phyloP scores from a whole-genome alignment of 2,329 filamentous ascomycete species.

The Pseudocercospora crystallina region DNA sequence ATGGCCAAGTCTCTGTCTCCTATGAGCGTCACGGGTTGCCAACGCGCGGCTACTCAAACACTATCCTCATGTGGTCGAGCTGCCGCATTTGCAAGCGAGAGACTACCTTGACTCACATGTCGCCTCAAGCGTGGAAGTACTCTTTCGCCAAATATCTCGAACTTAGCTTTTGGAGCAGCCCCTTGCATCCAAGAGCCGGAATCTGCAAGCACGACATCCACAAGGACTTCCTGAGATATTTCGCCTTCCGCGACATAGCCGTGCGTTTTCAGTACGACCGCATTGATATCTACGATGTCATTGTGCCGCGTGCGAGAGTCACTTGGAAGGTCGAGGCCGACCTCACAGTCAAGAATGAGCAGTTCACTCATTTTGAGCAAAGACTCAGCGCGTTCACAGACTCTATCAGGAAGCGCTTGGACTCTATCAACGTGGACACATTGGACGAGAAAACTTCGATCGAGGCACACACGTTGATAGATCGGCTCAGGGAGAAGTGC shows the following conservation, averaged over 20 bases:
- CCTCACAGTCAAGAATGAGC: constrained; percentile 85
- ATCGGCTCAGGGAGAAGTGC: constrained; percentile 72
- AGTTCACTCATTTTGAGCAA: constrained; percentile 77
- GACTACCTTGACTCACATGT: constrained; percentile 87
- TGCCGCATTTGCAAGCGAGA: constrained; percentile 91
- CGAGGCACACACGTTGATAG: constrained; percentile 77
- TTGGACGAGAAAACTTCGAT: constrained; percentile 85
- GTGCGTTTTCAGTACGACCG: constrained; percentile 89
- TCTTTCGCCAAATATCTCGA: constrained; percentile 99
- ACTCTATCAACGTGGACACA: constrained; percentile 86
- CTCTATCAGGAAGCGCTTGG: constrained; percentile 79
- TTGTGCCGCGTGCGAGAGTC: constrained; percentile 83
- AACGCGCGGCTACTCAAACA: constrained; percentile 65
- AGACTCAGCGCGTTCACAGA: constrained; percentile 82
- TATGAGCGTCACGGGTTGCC: constrained; percentile 73
- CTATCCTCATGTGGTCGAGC: constrained; percentile 96
- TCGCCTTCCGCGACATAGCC: constrained; percentile 81
- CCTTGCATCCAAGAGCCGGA: constrained; percentile 70
- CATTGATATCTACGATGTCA: constrained; percentile 89
- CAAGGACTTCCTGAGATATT: constrained; percentile 87
- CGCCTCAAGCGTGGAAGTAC: constrained; percentile 92
- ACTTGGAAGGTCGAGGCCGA: constrained; percentile 99
- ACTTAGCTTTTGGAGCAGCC: constrained; percentile 90
- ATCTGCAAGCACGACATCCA: constrained; percentile 91
- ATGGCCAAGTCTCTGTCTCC: constrained; percentile 88